Evolutionary conservation across 768 basidiomycete species (phyloP).

Genomic region (Collybiopsis luxurians): DNA sequence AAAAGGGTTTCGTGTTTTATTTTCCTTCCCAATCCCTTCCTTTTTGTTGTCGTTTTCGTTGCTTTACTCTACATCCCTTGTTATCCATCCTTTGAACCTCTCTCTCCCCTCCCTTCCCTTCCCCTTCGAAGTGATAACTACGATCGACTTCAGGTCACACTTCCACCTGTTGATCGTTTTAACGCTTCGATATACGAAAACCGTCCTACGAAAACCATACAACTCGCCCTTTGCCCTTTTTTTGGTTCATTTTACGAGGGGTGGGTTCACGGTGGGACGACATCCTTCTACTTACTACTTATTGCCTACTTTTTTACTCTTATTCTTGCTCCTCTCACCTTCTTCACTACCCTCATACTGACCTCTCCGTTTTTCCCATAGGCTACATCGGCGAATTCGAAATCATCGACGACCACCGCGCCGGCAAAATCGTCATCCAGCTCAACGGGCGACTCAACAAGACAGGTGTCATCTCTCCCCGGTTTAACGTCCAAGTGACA

Average conservation of each 20-base stretch:
- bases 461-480: constrained; percentile 99
- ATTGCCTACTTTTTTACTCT: constrained; percentile 8
- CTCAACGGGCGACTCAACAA: constrained; percentile 99
- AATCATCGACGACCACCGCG: constrained; percentile 98
- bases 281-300: constrained; percentile 30
- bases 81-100: constrained; percentile 2
- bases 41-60: constrained; percentile 3
- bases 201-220: constrained; percentile 55
- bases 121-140: constrained; percentile 81
- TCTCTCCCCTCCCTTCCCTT: neutral
- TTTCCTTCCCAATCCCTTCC: too few relatives aligned
- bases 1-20: too few relatives aligned
- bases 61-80: constrained; percentile 5
- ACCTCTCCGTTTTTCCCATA: constrained; percentile 25
- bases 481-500: constrained; percentile 92
- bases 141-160: constrained; percentile 56
- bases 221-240: constrained; percentile 42
- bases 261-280: constrained; percentile 59
- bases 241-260: constrained; percentile 25
- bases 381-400: constrained; percentile 99
- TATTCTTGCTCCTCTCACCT: constrained; percentile 11
- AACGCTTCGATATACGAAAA: constrained; percentile 74
- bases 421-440: constrained; percentile 97
- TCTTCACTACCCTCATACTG: constrained; percentile 9
- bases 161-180: constrained; percentile 76